A percentile compares a stretch with the other conserved stretches of the same genome.
Evolutionary conservation across 768 basidiomycete genomes (phyloP).

Genomic region (Calocybe cyanea): DNA sequence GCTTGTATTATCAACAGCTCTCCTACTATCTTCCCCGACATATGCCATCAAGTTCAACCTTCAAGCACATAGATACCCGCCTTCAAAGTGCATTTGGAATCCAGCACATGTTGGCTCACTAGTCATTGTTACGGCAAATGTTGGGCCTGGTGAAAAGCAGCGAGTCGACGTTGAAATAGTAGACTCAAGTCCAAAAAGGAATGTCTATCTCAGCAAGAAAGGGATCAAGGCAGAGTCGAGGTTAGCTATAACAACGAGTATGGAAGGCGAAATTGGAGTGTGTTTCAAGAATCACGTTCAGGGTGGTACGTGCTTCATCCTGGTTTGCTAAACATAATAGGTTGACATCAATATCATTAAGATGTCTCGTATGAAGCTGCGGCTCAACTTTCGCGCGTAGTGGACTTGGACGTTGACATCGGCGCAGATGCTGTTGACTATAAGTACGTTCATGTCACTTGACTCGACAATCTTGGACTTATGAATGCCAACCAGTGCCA

Average conservation of each 20-base stretch:
- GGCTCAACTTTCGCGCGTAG: conserved; percentile 52
- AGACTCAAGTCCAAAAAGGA: conserved; percentile 79
- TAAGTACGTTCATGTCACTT: conserved; percentile 54
- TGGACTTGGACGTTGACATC: conserved; percentile 96
- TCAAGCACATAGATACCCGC: conserved; percentile 67
- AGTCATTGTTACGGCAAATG: conserved; percentile 95
- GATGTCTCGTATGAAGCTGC: conserved; percentile 46
- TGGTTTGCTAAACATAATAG: not conserved
- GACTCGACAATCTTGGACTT: not conserved
- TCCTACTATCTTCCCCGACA: conserved; percentile 26
- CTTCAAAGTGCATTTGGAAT: conserved; percentile 93
- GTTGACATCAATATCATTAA: conserved; percentile 19
- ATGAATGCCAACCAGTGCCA: conserved; percentile 59
- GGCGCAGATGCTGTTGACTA: conserved; percentile 99
- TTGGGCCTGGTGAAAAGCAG: conserved; percentile 70
- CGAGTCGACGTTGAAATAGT: conserved; percentile 93
- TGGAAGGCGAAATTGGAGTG: conserved; percentile 92
- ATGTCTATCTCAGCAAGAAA: conserved; percentile 88
- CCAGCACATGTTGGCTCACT: conserved; percentile 80
- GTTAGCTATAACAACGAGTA: conserved; percentile 90
- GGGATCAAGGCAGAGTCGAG: conserved; percentile 88
- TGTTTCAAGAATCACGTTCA: conserved; percentile 86
- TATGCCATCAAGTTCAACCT: conserved; percentile 84
- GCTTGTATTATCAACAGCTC: conserved; percentile 24
- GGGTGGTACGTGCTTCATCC: conserved; percentile 47